phyloP scores from a whole-genome alignment of 192 early-diverging fungal species.

The Coemansia asiatica region DNA sequence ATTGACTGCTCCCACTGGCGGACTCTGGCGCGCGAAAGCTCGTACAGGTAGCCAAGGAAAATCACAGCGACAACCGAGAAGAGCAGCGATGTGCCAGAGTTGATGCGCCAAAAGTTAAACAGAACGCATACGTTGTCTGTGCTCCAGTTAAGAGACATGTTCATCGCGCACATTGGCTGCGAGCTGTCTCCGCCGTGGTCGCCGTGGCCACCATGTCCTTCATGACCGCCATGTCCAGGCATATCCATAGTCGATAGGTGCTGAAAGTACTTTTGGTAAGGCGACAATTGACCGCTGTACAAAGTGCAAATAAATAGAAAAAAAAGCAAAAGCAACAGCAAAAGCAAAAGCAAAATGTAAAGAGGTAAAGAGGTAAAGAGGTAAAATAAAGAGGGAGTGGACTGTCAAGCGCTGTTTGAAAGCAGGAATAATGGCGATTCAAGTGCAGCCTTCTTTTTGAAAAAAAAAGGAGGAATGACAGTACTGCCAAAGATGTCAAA shows the following conservation, averaged over 20 bases:
- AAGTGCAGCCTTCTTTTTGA: too few relatives aligned
- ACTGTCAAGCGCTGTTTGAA: too few relatives aligned
- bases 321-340: not conserved
- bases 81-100: conserved; percentile 56
- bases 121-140: conserved; percentile 75
- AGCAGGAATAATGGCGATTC: too few relatives aligned
- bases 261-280: not conserved
- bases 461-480: too few relatives aligned
- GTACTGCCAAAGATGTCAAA: too few relatives aligned
- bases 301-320: not conserved
- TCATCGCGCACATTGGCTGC: conserved; percentile 59
- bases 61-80: conserved; percentile 63
- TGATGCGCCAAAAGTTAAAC: conserved; percentile 73
- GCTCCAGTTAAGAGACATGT: conserved; percentile 79
- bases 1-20: conserved; percentile 42
- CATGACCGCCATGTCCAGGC: conserved; percentile 55
- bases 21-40: conserved; percentile 34
- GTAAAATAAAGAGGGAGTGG: not conserved
- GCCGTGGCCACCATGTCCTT: conserved; percentile 54
- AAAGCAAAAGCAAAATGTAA: too few relatives aligned
- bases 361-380: too few relatives aligned
- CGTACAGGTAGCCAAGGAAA: conserved; percentile 47
- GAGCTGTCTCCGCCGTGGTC: conserved; percentile 29
- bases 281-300: not conserved
- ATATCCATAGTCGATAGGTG: conserved; percentile 32